Conservation (phyloP, 2,329 filamentous ascomycete species). For the Fusarium redolens region DNA sequence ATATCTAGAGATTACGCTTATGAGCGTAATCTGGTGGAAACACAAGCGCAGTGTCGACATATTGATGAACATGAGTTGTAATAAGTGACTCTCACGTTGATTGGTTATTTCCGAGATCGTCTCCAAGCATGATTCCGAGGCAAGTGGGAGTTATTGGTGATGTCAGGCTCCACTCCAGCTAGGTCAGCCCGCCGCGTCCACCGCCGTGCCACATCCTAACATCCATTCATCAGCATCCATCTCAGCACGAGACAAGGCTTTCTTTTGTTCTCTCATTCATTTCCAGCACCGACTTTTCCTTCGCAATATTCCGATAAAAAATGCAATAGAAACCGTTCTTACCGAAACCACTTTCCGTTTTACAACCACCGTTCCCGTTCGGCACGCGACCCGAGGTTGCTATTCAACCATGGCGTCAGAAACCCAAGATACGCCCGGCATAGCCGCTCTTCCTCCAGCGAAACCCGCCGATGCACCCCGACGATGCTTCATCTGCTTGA, state of each 20-base stretch:
- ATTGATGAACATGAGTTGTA: not conserved
- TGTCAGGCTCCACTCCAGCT: constrained; percentile 37
- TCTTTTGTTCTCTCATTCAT: not conserved
- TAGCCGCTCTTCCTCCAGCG: not conserved
- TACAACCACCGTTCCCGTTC: not conserved
- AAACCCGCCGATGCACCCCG: constrained; percentile 47
- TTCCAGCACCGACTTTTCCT: not conserved
- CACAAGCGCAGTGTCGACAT: not conserved
- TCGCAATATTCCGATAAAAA: not conserved
- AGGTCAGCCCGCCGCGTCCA: constrained; percentile 14
- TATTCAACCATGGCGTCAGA: constrained; percentile 28
- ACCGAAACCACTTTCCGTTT: not conserved
- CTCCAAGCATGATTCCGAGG: constrained; percentile 5
- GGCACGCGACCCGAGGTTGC: constrained; percentile 31
- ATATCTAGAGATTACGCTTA: not conserved
- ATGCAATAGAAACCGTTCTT: constrained; percentile 18
- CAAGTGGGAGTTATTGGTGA: constrained; percentile 18
- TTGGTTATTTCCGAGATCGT: constrained; percentile 5
- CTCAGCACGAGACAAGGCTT: constrained; percentile 15
- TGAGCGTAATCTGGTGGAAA: not conserved
- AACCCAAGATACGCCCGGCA: constrained; percentile 5
- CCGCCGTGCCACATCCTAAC: constrained; percentile 16
- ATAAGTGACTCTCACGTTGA: not conserved
- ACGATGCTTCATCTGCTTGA: constrained; percentile 73
- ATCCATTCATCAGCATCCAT: constrained; percentile 8